Percentiles rank a stretch among this genome's conserved stretches.
Evolutionary conservation across 768 basidiomycete genomes (phyloP).

Genomic region (Candolleomyces eurysporus): DNA sequence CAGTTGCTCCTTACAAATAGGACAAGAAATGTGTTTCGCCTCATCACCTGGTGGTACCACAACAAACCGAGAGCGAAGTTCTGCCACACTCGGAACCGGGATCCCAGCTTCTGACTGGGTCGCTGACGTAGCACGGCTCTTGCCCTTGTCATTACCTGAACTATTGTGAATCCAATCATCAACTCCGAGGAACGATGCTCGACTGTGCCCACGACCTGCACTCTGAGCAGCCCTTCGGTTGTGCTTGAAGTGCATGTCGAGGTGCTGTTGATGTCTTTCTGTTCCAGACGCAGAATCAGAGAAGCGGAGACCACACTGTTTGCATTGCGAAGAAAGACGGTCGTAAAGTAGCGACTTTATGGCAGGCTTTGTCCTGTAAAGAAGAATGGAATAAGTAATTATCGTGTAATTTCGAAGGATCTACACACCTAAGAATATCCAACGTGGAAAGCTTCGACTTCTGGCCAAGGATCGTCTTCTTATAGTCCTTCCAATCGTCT

Average conservation of each 20-base stretch:
- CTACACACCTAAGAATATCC: slow-evolving; percentile 70
- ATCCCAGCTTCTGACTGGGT: slow-evolving; percentile 55
- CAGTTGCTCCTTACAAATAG: slow-evolving; percentile 93
- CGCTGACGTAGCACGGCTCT: slow-evolving; percentile 53
- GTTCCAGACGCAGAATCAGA: slow-evolving; percentile 69
- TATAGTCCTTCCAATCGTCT: slow-evolving; percentile 56
- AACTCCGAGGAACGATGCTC: slow-evolving; percentile 83
- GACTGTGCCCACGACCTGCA: slow-evolving; percentile 79
- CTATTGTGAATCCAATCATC: slow-evolving; percentile 89
- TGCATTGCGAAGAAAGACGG: slow-evolving; percentile 79
- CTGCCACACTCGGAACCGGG: slow-evolving; percentile 69
- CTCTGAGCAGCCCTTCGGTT: slow-evolving; percentile 82
- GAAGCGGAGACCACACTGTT: slow-evolving; percentile 91
- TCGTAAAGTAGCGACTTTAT: slow-evolving; percentile 71
- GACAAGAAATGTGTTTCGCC: slow-evolving; percentile 80
- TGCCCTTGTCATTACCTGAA: slow-evolving; percentile 61
- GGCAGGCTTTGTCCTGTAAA: slow-evolving; percentile 52
- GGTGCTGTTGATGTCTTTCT: slow-evolving; percentile 78
- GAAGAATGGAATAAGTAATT: slow-evolving; percentile 9
- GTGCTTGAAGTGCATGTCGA: slow-evolving; percentile 96
- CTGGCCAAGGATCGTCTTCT: slow-evolving; percentile 56
- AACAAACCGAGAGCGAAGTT: slow-evolving; percentile 75
- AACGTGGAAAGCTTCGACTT: slow-evolving; percentile 59
- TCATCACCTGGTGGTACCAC: slow-evolving; percentile 90
- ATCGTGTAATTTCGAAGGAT: not conserved